Conservation (phyloP, 495 filamentous ascomycete genomes). For the Aspergillus egyptiacus region DNA sequence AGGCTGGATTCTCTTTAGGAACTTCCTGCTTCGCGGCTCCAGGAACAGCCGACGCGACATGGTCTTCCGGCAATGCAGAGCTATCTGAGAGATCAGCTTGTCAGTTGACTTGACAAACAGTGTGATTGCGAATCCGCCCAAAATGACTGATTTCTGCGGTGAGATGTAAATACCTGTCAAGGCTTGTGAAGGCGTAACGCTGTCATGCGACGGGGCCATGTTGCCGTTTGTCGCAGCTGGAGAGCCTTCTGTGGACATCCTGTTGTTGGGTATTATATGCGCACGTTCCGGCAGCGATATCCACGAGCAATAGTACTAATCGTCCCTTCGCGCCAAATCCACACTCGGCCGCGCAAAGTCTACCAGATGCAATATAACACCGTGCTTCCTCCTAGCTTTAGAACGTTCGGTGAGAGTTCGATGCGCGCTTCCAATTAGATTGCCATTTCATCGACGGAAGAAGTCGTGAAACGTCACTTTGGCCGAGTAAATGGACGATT, state of each 20-base stretch:
- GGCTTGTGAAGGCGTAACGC: neutral
- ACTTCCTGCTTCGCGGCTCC: neutral
- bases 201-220: constrained; percentile 42
- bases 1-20: neutral
- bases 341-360: neutral
- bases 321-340: neutral
- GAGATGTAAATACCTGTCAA: neutral
- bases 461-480: neutral
- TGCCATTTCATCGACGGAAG: neutral
- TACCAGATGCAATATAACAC: neutral
- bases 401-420: neutral
- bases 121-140: neutral
- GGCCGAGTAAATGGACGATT: neutral
- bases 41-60: neutral
- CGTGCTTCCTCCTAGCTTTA: neutral
- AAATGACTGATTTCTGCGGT: neutral
- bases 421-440: neutral
- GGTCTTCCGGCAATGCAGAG: neutral
- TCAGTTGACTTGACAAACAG: neutral
- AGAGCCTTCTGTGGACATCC: constrained; percentile 15
- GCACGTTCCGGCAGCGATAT: neutral
- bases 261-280: neutral
- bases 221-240: constrained; percentile 27
- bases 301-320: neutral
- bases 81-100: neutral